These are phyloP conservation scores for Plantago ovata DNA, from an alignment of 257 asterid species.

Conservation along the genomic window DNA sequence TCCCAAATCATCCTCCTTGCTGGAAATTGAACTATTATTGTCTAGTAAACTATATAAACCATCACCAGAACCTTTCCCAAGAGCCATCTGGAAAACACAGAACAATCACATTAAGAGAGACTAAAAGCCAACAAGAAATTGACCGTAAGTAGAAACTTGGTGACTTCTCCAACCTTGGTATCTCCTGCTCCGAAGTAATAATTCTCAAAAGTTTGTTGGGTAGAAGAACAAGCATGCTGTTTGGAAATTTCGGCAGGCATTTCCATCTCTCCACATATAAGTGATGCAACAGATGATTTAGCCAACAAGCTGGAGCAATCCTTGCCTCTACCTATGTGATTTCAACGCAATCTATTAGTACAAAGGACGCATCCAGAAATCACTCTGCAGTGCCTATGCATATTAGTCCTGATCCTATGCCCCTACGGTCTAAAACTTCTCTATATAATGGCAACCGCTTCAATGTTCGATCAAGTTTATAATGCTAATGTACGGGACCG, in stretches of 20 bases:
- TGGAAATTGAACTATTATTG: slow-evolving; percentile 16
- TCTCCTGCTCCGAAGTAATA: slow-evolving; percentile 38
- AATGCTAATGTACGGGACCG: no score
- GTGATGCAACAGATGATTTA: slow-evolving; percentile 42
- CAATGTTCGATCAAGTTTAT: no score
- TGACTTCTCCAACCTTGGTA: slow-evolving; percentile 36
- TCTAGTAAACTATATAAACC: slow-evolving; percentile 28
- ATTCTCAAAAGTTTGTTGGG: slow-evolving; percentile 41
- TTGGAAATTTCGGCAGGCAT: slow-evolving; percentile 39
- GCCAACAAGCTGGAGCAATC: slow-evolving; percentile 39
- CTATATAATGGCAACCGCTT: no score
- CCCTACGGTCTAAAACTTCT: no score
- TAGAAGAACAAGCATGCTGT: slow-evolving; percentile 36
- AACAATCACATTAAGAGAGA: no score
- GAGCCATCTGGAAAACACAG: slow-evolving; percentile 35
- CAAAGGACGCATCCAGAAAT: not conserved
- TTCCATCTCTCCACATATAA: slow-evolving; percentile 47
- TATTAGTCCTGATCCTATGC: no score
- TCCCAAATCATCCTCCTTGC: slow-evolving; percentile 21
- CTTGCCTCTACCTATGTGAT: slow-evolving; percentile 51
- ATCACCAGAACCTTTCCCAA: slow-evolving; percentile 29
- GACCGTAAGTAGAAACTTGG: slow-evolving; percentile 9
- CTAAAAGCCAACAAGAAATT: not conserved
- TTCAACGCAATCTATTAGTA: slow-evolving; percentile 3
- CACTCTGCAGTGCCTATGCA: no score